phyloP scores from a whole-genome alignment of 1,284 basidiomycete genomes.

The Sparassis latifolia region DNA sequence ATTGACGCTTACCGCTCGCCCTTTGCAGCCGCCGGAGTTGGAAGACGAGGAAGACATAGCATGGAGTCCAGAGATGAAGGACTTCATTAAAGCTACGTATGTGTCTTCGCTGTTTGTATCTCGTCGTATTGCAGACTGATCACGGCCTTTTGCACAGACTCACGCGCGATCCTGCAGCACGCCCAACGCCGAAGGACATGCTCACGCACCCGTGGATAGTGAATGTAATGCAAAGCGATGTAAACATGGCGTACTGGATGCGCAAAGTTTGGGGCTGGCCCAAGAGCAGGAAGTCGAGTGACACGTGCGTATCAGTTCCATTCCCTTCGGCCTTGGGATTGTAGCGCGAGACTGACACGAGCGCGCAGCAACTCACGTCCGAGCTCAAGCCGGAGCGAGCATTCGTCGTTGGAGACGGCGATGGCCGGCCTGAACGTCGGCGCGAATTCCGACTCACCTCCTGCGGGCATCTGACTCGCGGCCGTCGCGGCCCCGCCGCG shows the following conservation, averaged over 20 bases:
- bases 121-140: not conserved
- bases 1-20: conserved; percentile 12
- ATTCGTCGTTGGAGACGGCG: conserved; percentile 19
- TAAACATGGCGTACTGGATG: conserved; percentile 89
- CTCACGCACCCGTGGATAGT: conserved; percentile 86
- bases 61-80: conserved; percentile 88
- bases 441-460: conserved; percentile 6
- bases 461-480: not conserved
- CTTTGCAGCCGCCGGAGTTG: conserved; percentile 69
- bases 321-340: not conserved
- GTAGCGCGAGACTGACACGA: conserved; percentile 4
- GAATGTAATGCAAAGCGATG: conserved; percentile 72
- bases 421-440: conserved; percentile 18
- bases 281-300: conserved; percentile 39
- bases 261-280: conserved; percentile 86
- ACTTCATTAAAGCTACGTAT: conserved; percentile 87
- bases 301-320: conserved; percentile 14
- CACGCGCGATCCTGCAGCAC: conserved; percentile 32
- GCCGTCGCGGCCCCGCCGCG: not conserved
- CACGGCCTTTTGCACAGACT: conserved; percentile 15
- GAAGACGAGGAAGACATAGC: conserved; percentile 61
- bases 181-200: conserved; percentile 85
- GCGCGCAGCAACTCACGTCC: conserved; percentile 29
- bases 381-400: conserved; percentile 33
- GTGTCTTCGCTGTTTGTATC: conserved; percentile 23